Evolutionary conservation across 2,329 filamentous ascomycete species (phyloP).

Genomic region (Magnaporthiopsis rhizophila): DNA sequence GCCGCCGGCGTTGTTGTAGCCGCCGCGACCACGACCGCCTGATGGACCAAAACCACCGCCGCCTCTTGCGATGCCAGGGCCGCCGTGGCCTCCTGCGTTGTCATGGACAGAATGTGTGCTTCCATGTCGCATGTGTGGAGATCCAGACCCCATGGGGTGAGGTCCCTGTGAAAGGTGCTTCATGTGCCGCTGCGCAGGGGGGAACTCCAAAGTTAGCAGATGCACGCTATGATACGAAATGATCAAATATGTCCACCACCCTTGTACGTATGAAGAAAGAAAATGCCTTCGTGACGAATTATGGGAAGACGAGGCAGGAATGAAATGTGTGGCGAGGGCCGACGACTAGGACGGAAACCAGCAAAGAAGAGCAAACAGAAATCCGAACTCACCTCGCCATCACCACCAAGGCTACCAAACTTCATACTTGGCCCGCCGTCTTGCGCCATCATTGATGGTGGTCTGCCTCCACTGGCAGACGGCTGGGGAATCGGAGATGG

Average conservation of each 20-base stretch:
- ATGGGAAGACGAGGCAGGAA: neutral
- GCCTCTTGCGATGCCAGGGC: constrained; percentile 46
- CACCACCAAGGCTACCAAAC: constrained; percentile 77
- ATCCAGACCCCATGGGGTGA: constrained; percentile 37
- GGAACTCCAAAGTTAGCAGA: constrained; percentile 19
- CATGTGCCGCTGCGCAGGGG: constrained; percentile 50
- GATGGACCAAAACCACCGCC: constrained; percentile 40
- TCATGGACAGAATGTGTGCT: constrained; percentile 77
- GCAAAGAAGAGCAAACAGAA: constrained; percentile 7
- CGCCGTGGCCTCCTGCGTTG: constrained; percentile 58
- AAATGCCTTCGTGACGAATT: neutral
- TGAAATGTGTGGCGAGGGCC: neutral
- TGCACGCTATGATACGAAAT: neutral
- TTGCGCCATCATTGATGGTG: constrained; percentile 66
- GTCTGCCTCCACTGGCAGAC: constrained; percentile 74
- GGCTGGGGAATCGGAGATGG: constrained; percentile 92
- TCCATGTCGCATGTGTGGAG: constrained; percentile 73
- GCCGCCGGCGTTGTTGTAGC: constrained; percentile 41
- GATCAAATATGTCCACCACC: neutral
- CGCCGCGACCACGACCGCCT: constrained; percentile 34
- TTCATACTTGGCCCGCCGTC: constrained; percentile 57
- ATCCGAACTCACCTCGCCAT: constrained; percentile 61
- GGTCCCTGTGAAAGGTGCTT: constrained; percentile 56
- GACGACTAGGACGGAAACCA: neutral
- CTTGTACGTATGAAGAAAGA: neutral